Base-by-base conservation (phyloP, 768 basidiomycete species). In the Mycena venus region DNA sequence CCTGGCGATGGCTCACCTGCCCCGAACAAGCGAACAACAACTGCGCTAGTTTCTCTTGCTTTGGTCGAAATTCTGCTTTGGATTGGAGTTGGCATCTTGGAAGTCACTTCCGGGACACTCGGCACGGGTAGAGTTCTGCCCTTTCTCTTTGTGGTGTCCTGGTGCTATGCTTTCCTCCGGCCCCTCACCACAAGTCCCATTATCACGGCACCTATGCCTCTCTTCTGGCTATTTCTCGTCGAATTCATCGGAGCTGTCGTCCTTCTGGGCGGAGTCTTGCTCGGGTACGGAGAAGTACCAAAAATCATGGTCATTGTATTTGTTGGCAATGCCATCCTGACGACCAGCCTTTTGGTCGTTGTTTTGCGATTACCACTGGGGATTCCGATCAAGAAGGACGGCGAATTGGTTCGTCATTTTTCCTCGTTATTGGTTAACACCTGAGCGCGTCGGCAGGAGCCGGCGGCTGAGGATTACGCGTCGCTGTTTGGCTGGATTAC, bases 401-500 rank as follows among this genome's bases (percentile, higher is more conserved):
- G 27, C 31, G 55, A 32, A 17, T 21, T 58, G 29, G 55, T 58
- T 23, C 11, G 51, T 53, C 27, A 2, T 53, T 53, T 53, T 29
- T 27, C 10, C 14, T 9, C 19, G 53, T 51, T 11, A 2, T 31
- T 21, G 21, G 15, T 31, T 27, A 55, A n/a, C 17, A 14, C 31
- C 27, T 17, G 55, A 34, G 29, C 0, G 11, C n/a, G 10, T 34
- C 21, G 4, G 31, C 55, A 58, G 55, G 31, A 58, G 25, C 32
- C 55, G 31, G 7, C 77, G 10, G 93, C 91, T 0, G 95, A 96
- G 79, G 95, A 96, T 77, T 95, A 95, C 77, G 91, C 92, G 0
- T 85, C 92, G 1, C 85, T 96, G 14, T 90, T 88, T 83, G 88
- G 89, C 40, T 95, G 94, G 94, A 82, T 90, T 0, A 90, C 93